Conservation (phyloP, 768 basidiomycete genomes). For the Mycena rosella region DNA sequence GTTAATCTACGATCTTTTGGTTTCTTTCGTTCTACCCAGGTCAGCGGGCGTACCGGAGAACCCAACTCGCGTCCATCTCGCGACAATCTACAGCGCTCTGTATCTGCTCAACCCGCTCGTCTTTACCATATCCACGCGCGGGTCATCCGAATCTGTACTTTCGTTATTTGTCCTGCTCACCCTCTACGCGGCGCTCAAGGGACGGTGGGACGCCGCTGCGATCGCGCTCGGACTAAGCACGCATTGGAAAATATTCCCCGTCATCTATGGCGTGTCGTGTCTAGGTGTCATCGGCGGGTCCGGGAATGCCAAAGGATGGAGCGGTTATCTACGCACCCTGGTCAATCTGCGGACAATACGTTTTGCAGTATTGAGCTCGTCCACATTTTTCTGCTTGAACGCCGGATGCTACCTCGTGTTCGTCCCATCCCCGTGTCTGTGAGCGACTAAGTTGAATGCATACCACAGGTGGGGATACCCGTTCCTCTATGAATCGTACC, state of each 20-base stretch:
- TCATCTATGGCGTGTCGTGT: conserved; percentile 89
- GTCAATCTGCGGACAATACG: conserved; percentile 66
- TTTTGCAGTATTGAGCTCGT: conserved; percentile 78
- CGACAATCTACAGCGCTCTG: conserved; percentile 71
- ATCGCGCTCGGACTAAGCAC: conserved; percentile 83
- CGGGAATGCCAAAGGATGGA: conserved; percentile 33
- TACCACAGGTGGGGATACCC: conserved; percentile 89
- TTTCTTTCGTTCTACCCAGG: conserved; percentile 60
- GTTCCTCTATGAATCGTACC: conserved; percentile 91
- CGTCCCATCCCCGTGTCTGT: conserved; percentile 46
- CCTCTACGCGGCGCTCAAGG: conserved; percentile 69
- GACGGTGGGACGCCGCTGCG: conserved; percentile 75
- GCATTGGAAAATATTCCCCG: conserved; percentile 98
- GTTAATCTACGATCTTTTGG: conserved; percentile 75
- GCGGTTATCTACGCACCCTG: conserved; percentile 53
- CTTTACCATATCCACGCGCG: conserved; percentile 96
- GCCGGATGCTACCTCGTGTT: conserved; percentile 80
- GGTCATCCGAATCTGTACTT: conserved; percentile 93
- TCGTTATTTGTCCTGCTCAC: conserved; percentile 82
- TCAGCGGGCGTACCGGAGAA: conserved; percentile 17
- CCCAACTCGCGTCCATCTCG: conserved; percentile 44
- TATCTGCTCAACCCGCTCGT: conserved; percentile 96
- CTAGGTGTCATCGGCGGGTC: conserved; percentile 63
- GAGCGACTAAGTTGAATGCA: neutral
- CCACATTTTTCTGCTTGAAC: conserved; percentile 75